These are phyloP conservation scores for Calocybe cyanea DNA, from an alignment of 768 basidiomycete species.

Conservation along the genomic window DNA sequence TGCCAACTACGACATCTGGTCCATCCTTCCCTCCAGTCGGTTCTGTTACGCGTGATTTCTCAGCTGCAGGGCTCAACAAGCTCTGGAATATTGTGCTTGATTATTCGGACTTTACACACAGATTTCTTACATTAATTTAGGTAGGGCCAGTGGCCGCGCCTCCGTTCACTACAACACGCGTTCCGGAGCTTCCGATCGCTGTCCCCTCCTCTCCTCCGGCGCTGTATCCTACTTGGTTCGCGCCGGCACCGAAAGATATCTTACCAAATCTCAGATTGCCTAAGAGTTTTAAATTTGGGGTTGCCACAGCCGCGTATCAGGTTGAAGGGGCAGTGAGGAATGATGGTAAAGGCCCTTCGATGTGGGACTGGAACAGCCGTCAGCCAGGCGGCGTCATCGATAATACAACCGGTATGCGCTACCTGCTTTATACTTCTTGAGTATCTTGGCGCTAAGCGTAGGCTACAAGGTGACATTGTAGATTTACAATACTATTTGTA, in stretches of 20 bases:
- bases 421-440: background rate
- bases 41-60: conserved; percentile 36
- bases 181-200: conserved; percentile 32
- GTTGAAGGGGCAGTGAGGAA: conserved; percentile 50
- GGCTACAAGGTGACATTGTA: conserved; percentile 36
- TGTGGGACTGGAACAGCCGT: conserved; percentile 49
- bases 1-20: background rate
- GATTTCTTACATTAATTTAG: conserved; percentile 15
- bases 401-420: conserved; percentile 41
- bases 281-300: conserved; percentile 46
- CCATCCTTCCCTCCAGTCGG: conserved; percentile 35
- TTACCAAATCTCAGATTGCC: conserved; percentile 43
- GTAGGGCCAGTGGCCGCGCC: conserved; percentile 41
- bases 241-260: conserved; percentile 39
- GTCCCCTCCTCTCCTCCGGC: conserved; percentile 41
- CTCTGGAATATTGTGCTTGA: conserved; percentile 36
- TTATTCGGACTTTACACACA: background rate
- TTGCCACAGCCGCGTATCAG: conserved; percentile 50
- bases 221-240: conserved; percentile 44
- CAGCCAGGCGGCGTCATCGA: conserved; percentile 39
- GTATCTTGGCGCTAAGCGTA: background rate
- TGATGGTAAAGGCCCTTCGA: conserved; percentile 44
- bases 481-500: conserved; percentile 51
- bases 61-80: conserved; percentile 30
- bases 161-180: conserved; percentile 42